A percentile compares a stretch with the other conserved stretches of the same genome.
phyloP scores from a whole-genome alignment of 73 alveolate species.

The Durusdinium trenchii region DNA sequence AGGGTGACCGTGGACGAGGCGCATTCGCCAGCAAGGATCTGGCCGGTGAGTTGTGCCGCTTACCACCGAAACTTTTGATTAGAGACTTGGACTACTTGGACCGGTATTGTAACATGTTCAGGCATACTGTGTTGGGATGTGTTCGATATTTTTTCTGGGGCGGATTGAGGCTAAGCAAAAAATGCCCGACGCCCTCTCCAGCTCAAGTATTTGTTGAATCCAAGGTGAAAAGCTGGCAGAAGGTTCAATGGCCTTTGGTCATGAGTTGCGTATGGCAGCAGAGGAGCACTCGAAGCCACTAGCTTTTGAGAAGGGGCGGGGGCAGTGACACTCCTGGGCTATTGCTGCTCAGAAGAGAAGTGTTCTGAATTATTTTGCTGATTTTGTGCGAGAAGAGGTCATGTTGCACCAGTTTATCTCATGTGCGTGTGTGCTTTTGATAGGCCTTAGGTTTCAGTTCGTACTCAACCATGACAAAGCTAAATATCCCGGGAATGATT shows the following conservation, averaged over 20 bases:
- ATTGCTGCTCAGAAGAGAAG: background rate
- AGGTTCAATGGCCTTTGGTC: background rate
- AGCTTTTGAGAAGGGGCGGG: background rate
- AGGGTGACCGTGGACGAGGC: conserved; percentile 14
- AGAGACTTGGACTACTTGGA: no score
- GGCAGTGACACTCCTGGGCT: no score
- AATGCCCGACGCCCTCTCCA: no score
- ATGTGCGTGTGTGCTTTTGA: no score
- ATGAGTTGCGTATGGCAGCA: conserved; percentile 2
- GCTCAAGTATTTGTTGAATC: no score
- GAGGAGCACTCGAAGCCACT: background rate
- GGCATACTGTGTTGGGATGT: no score
- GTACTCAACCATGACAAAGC: no score
- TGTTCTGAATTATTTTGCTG: background rate
- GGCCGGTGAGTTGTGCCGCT: conserved; percentile 10
- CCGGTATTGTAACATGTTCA: no score
- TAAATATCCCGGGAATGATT: background rate
- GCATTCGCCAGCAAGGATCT: background rate
- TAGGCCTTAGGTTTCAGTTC: no score
- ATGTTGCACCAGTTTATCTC: no score
- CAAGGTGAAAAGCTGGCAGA: conserved; percentile 33
- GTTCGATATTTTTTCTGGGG: no score
- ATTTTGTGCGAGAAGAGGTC: background rate
- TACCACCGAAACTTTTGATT: conserved; percentile 19
- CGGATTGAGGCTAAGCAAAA: no score